These are phyloP conservation scores for Macadamia tetraphylla DNA, from an alignment of 164 flowering plant genomes.

Conservation along the genomic window DNA sequence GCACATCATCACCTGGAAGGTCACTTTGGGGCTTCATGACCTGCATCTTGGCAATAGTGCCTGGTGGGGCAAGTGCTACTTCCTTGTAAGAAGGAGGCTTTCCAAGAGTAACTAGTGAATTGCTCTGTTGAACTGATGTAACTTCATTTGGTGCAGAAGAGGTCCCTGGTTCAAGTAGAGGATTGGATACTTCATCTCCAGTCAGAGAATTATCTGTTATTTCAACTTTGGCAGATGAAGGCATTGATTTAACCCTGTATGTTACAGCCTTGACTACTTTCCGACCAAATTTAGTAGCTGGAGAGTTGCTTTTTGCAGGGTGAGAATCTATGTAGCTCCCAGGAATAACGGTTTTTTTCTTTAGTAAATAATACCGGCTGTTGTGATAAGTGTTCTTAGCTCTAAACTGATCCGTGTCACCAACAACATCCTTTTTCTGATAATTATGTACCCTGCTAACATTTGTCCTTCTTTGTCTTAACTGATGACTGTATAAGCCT, in stretches of 20 bases:
- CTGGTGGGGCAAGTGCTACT: conserved; percentile 95
- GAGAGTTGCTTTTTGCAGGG: conserved; percentile 37
- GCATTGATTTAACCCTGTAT: conserved; percentile 77
- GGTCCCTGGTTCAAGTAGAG: conserved; percentile 28
- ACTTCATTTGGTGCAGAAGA: conserved; percentile 30
- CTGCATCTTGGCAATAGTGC: conserved; percentile 62
- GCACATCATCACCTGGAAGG: conserved; percentile 23
- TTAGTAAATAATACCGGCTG: conserved; percentile 54
- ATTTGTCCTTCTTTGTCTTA: conserved; percentile 59
- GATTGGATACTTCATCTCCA: conserved; percentile 23
- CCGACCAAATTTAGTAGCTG: conserved; percentile 60
- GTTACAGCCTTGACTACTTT: conserved; percentile 68
- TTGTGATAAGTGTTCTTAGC: conserved; percentile 42
- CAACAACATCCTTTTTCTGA: conserved; percentile 54
- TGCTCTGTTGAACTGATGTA: conserved; percentile 27
- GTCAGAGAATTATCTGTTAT: conserved; percentile 22
- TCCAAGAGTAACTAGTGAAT: conserved; percentile 57
- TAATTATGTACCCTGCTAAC: conserved; percentile 54
- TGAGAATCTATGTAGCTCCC: conserved; percentile 56
- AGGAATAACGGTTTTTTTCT: conserved; percentile 51
- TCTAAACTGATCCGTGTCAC: conserved; percentile 39
- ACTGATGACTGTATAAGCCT: conserved; percentile 50
- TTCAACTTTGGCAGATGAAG: conserved; percentile 43
- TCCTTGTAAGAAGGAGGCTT: conserved; percentile 97
- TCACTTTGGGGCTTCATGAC: conserved; percentile 34